phyloP scores from a whole-genome alignment of 1,284 basidiomycete species.

The Athelia sp. region DNA sequence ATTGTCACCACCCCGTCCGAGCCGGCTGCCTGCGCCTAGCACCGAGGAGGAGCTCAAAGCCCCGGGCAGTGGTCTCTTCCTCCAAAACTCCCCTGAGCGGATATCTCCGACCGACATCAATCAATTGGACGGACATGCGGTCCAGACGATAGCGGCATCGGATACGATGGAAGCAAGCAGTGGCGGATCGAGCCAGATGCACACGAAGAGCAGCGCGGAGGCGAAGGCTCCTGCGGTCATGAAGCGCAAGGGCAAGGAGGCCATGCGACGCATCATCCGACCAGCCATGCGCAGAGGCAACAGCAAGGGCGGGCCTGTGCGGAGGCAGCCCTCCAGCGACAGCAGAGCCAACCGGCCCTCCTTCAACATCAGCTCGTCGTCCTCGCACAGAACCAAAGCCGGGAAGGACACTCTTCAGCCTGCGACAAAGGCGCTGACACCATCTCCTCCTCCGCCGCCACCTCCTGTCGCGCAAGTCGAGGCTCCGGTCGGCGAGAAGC shows the following conservation, averaged over 20 bases:
- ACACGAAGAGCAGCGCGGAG: neutral
- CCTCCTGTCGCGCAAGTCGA: too few species aligned
- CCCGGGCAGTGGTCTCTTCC: slow-evolving; percentile 31
- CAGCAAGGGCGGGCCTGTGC: neutral
- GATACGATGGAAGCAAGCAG: neutral
- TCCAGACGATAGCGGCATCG: neutral
- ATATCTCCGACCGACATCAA: slow-evolving; percentile 27
- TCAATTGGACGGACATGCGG: slow-evolving; percentile 18
- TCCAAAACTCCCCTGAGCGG: slow-evolving; percentile 28
- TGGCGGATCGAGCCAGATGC: neutral
- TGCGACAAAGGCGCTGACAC: neutral
- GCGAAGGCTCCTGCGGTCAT: neutral
- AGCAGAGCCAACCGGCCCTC: slow-evolving; percentile 25
- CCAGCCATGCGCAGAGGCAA: neutral
- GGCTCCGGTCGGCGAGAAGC: neutral
- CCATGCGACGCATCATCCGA: slow-evolving; percentile 10
- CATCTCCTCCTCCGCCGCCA: neutral
- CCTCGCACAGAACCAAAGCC: slow-evolving; percentile 23
- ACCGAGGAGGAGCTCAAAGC: slow-evolving; percentile 21
- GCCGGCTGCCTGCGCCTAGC: neutral
- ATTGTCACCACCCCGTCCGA: slow-evolving; percentile 1
- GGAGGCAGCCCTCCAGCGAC: slow-evolving; percentile 5
- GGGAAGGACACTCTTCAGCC: slow-evolving; percentile 23
- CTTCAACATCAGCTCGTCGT: slow-evolving; percentile 56
- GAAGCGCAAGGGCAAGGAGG: slow-evolving; percentile 26